These are phyloP conservation scores for Cyamopsis tetragonoloba DNA, from an alignment of 306 rosid species.

Conservation along the genomic window DNA sequence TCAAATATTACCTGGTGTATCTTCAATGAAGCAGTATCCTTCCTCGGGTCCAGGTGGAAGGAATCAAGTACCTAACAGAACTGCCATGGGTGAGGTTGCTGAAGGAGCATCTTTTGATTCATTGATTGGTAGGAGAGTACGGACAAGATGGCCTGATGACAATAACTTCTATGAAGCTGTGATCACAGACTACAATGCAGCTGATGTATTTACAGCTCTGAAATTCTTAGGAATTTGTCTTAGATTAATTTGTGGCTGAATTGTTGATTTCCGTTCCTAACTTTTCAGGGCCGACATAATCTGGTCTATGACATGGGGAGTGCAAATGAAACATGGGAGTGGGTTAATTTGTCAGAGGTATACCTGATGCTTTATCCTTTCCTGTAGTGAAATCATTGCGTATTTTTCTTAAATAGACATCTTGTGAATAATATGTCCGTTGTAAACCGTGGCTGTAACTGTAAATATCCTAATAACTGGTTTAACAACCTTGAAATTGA, in stretches of 20 bases:
- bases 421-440: background rate
- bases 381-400: background rate
- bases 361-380: slow-evolving; percentile 26
- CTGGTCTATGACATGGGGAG: slow-evolving; percentile 78
- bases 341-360: slow-evolving; percentile 96
- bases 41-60: slow-evolving; percentile 68
- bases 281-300: slow-evolving; percentile 75
- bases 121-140: slow-evolving; percentile 76
- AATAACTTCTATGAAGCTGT: slow-evolving; percentile 95
- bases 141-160: slow-evolving; percentile 98
- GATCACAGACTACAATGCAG: slow-evolving; percentile 66
- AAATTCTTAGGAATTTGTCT: slow-evolving; percentile 10
- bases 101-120: slow-evolving; percentile 60
- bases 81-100: slow-evolving; percentile 47
- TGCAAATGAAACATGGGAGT: slow-evolving; percentile 81
- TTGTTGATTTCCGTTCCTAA: slow-evolving; percentile 3
- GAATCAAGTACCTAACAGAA: slow-evolving; percentile 64
- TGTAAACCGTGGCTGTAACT: background rate
- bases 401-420: background rate
- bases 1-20: slow-evolving; percentile 48
- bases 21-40: slow-evolving; percentile 77
- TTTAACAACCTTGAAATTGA: background rate
- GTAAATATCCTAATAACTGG: background rate
- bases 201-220: slow-evolving; percentile 47
- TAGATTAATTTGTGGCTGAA: slow-evolving; percentile 13